Base-by-base conservation (phyloP, 257 asterid genomes). In the Ilex aquifolium region DNA sequence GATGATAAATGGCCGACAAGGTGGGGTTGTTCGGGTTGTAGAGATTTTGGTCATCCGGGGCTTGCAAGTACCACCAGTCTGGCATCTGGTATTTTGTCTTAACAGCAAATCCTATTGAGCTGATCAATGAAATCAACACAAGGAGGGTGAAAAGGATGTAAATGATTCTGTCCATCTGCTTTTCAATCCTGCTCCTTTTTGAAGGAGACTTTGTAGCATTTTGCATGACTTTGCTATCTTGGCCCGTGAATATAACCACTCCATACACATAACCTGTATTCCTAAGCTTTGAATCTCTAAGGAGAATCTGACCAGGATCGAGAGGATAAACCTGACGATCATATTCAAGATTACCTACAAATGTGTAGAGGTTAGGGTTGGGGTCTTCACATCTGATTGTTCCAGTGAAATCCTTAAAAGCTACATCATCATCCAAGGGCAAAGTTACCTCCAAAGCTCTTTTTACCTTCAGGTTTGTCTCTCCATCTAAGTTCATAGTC, bases 401-500 rank as follows among this genome's bases (percentile, higher is more conserved):
- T 58, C 84, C 98, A 32, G 64, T 77, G 65, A 91, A 84, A 68
- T 88, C 94, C 81, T 80, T 84, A 64, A 91, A 88, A 60, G 91
- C 32, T 15, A 70, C 59, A 56, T 83, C 95, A 49, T 84, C 91
- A 10, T 84, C 92, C 27, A 86, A 71, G 29, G 82, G 66, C 63
- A 88, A 68, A 9, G 96, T 88, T 46, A 66, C 76, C 82, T 91
- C 98, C 64, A 79, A 51, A 63, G 95, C 86, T 63, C 93, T 80
- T 77, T 91, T 91, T 51, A 91, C 95, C 77, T 91, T 91, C 79
- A 91, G 80, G 82, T 91, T 91, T 59, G 98, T 91, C 80, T 91
- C 98, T 64, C 98, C 98, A 30, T 91, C 98, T 67, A 91, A 80
- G 77, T 91, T 91, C 98, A 91, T 88, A 52, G 98, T 91, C 72